Percentiles rank a stretch among this genome's conserved stretches.
These are phyloP conservation scores for Citrullus mucosospermus DNA, from an alignment of 306 rosid species.

Conservation along the genomic window DNA sequence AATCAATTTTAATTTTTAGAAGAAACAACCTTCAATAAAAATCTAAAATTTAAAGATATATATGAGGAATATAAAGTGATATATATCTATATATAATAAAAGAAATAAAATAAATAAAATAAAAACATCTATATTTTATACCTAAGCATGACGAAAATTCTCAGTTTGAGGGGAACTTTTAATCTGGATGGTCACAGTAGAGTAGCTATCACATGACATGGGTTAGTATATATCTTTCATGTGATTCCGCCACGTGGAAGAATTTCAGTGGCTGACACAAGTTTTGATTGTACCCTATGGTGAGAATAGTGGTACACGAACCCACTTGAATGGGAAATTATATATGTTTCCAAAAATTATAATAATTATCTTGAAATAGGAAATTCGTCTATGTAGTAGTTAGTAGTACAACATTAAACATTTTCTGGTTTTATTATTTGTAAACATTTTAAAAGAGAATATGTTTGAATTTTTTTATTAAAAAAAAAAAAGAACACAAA, in stretches of 20 bases:
- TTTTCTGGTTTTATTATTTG: neutral
- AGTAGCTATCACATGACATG: neutral
- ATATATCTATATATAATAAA: too few relatives aligned
- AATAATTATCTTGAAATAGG: neutral
- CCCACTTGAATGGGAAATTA: slow-evolving; percentile 3
- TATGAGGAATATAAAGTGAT: too few relatives aligned
- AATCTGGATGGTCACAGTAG: neutral
- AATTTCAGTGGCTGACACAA: neutral
- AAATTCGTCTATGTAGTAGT: neutral
- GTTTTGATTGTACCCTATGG: neutral
- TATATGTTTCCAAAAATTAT: neutral
- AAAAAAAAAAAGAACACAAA: neutral
- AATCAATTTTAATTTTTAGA: too few relatives aligned
- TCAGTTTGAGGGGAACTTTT: neutral
- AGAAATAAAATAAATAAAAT: too few relatives aligned
- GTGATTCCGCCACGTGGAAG: neutral
- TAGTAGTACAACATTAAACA: neutral
- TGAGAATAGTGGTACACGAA: neutral
- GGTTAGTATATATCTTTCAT: neutral
- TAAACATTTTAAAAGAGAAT: neutral
- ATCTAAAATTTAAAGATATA: too few relatives aligned
- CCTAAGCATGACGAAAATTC: neutral
- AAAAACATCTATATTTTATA: neutral
- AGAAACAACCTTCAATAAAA: too few relatives aligned
- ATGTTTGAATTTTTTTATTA: neutral